Base-by-base conservation (phyloP, 768 basidiomycete species). In the Tulasnella sp. region DNA sequence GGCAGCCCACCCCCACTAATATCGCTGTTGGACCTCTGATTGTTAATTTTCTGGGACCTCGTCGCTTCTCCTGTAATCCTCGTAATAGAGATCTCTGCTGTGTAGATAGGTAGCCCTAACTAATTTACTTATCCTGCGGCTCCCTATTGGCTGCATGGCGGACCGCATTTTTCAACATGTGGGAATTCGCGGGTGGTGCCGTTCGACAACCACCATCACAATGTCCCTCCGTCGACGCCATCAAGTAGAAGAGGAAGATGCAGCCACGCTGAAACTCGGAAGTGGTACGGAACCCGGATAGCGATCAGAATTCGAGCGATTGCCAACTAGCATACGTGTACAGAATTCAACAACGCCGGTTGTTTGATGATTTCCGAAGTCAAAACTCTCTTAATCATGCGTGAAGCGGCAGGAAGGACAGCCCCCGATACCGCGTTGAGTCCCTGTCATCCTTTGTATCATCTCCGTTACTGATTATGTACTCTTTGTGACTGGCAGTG, bases 341-440 rank as follows among this genome's bases (percentile, higher is more conserved):
- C 82, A 95, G 96, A 95, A 85, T 97, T 97, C 87, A 95, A 95
- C 87, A 95, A 96, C 82, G 94, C 94, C 7, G 95, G 94, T 88
- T 96, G 94, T 86, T 86, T 97, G 84, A 89, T 96, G 83, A 96
- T 97, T 81, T 96, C 95, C 0, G 96, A 97, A 84, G 96, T 97
- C 85, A 95, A 95, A 84, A 94, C 96, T 85, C 87, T 97, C 74
- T 88, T 97, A 41, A 94, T 96, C 86, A 93, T 81, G 58, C 94
- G 87, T 88, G 92, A 95, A 86, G 79, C 60, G 22, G 77, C 75
- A 34, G 81, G 41, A 94, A 95, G 86, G 93, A 94, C 83, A 64
- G 93, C 93, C 2, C 95, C 95, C 11, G 94, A 95, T 84, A 96
- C 94, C 80, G 90, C 92, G 96, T 96, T 84, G 81, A 92, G 88